Percentiles rank a stretch among this genome's conserved stretches.
Conservation (phyloP, 768 basidiomycete species). For the Phlebiopsis flavidoalba region DNA sequence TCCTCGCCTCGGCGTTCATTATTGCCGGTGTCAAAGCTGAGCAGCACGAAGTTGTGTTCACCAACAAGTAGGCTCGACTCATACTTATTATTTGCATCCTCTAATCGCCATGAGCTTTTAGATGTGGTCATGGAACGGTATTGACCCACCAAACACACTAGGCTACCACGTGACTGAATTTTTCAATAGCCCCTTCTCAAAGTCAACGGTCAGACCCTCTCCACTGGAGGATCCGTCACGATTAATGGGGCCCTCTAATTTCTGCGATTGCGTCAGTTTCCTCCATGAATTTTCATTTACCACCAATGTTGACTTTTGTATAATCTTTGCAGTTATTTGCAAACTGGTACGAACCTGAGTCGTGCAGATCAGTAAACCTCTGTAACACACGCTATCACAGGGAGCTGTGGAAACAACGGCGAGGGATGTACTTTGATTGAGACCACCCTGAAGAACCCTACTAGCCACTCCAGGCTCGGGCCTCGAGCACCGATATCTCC, state of each 20-base stretch:
- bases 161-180: no score
- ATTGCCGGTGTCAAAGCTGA: not conserved
- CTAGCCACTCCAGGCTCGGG: conserved; percentile 27
- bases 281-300: no score
- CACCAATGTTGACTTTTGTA: no score
- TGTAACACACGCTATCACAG: conserved; percentile 9
- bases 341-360: not conserved
- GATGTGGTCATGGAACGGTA: conserved; percentile 36
- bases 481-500: conserved; percentile 32
- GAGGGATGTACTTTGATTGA: conserved; percentile 35
- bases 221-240: conserved; percentile 32
- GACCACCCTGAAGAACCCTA: conserved; percentile 32
- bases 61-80: conserved; percentile 24
- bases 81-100: not conserved
- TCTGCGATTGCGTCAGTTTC: conserved; percentile 42
- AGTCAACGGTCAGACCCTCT: conserved; percentile 31
- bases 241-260: conserved; percentile 23
- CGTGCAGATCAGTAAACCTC: no score
- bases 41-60: not conserved
- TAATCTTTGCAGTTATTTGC: not conserved
- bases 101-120: conserved; percentile 8
- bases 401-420: conserved; percentile 33
- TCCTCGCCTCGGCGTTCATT: not conserved
- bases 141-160: conserved; percentile 4
- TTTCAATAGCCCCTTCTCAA: conserved; percentile 38